Percentiles rank a stretch among this genome's conserved stretches.
Evolutionary conservation across 2,329 filamentous ascomycete genomes (phyloP).

Genomic region (Aspergillus awamori): DNA sequence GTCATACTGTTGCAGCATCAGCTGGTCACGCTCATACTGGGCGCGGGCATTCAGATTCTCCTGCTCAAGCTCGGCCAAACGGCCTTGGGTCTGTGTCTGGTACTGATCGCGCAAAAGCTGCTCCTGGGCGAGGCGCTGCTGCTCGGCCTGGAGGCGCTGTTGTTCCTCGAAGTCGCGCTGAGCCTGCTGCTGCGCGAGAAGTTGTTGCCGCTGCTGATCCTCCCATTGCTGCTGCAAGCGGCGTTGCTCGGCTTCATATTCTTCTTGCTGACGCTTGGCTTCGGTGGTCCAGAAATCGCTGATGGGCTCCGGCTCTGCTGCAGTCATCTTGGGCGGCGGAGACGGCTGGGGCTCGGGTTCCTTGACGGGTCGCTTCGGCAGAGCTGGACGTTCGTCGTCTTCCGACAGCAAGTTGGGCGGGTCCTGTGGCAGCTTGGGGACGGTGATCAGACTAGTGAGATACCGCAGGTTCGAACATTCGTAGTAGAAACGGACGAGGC

Average conservation of each 20-base stretch:
- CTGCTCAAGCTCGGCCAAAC: slow-evolving; percentile 91
- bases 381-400: slow-evolving; percentile 78
- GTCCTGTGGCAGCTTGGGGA: slow-evolving; percentile 93
- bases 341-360: slow-evolving; percentile 72
- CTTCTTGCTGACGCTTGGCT: slow-evolving; percentile 84
- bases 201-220: slow-evolving; percentile 76
- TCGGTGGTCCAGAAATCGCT: slow-evolving; percentile 98
- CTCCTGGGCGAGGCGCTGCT: slow-evolving; percentile 88
- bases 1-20: slow-evolving; percentile 97
- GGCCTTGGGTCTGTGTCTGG: slow-evolving; percentile 90
- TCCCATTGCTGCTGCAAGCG: slow-evolving; percentile 86
- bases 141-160: slow-evolving; percentile 81
- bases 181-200: slow-evolving; percentile 79
- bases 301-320: slow-evolving; percentile 85
- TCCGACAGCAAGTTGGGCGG: slow-evolving; percentile 86
- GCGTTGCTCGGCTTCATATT: slow-evolving; percentile 92
- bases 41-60: slow-evolving; percentile 93
- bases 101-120: slow-evolving; percentile 85
- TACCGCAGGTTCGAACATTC: slow-evolving; percentile 98
- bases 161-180: slow-evolving; percentile 97
- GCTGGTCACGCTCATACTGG: slow-evolving; percentile 95
- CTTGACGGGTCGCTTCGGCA: slow-evolving; percentile 73
- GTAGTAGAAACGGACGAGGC: slow-evolving; percentile 97
- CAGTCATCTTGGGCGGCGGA: slow-evolving; percentile 66
- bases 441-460: slow-evolving; percentile 91